A percentile compares a stretch with the other conserved stretches of the same genome.
phyloP scores from a whole-genome alignment of 805 yeast genomes.

The Clavispora asparagi region DNA sequence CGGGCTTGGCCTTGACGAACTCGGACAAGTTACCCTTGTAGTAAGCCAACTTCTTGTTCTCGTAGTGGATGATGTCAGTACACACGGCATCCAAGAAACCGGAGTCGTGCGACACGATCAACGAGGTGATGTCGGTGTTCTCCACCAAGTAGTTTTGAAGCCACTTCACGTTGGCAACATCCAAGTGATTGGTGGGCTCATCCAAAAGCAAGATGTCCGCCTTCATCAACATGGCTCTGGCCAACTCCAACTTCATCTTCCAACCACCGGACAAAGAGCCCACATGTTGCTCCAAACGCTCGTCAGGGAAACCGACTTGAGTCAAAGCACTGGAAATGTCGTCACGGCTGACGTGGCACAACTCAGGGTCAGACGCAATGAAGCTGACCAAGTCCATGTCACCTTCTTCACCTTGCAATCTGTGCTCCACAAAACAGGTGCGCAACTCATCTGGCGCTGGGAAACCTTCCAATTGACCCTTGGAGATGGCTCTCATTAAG shows the following conservation, averaged over 20 bases:
- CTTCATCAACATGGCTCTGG: conserved; percentile 97
- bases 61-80: conserved; percentile 95
- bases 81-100: conserved; percentile 94
- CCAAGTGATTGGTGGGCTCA: conserved; percentile 98
- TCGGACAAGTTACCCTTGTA: conserved; percentile 94
- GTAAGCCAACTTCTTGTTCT: conserved; percentile 88
- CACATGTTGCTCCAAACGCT: conserved; percentile 83
- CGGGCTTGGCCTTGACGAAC: conserved; percentile 89
- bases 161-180: conserved; percentile 92
- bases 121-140: conserved; percentile 84
- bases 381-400: conserved; percentile 83
- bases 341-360: conserved; percentile 54
- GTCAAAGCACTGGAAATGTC: conserved; percentile 74
- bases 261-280: conserved; percentile 98
- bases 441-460: conserved; percentile 81
- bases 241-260: conserved; percentile 98
- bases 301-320: conserved; percentile 88
- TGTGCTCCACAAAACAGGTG: conserved; percentile 97
- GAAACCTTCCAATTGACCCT: conserved; percentile 96
- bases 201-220: conserved; percentile 93
- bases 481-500: conserved; percentile 92
- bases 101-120: conserved; percentile 97
- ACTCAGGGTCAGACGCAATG: conserved; percentile 85
- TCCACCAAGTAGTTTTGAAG: conserved; percentile 78
- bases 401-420: conserved; percentile 90